phyloP scores from a whole-genome alignment of 129 eudicot genomes.

The Flaveria sonorensis region DNA sequence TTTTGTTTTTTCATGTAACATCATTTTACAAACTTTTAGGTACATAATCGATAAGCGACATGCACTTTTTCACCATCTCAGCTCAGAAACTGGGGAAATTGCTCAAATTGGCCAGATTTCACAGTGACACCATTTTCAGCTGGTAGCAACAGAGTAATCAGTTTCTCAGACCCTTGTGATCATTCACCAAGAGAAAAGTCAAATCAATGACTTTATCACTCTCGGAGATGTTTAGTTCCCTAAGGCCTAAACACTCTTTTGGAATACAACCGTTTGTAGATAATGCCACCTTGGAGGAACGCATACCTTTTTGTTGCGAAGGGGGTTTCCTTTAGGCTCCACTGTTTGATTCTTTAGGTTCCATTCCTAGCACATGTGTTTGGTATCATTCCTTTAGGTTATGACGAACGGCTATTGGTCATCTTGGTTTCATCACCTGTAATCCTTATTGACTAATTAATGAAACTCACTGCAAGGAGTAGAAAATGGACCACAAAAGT shows the following conservation, averaged over 20 bases:
- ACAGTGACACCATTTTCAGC: constrained; percentile 60
- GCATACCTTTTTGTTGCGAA: constrained; percentile 76
- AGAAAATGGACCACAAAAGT: constrained; percentile 45
- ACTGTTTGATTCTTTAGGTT: constrained; percentile 64
- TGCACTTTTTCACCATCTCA: constrained; percentile 69
- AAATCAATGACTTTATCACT: constrained; percentile 75
- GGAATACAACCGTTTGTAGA: constrained; percentile 67
- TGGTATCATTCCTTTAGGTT: constrained; percentile 58
- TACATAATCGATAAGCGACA: constrained; percentile 75
- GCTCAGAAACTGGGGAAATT: constrained; percentile 79
- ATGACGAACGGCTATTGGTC: constrained; percentile 64
- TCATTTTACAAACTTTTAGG: constrained; percentile 38
- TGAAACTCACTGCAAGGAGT: constrained; percentile 58
- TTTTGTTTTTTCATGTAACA: neutral
- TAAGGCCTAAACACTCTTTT: constrained; percentile 58
- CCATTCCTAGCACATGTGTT: constrained; percentile 65
- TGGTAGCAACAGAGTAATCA: constrained; percentile 45
- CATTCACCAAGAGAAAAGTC: constrained; percentile 67
- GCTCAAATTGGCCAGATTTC: constrained; percentile 69
- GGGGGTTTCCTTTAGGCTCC: constrained; percentile 62
- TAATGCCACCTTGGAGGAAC: constrained; percentile 80
- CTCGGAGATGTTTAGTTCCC: constrained; percentile 78
- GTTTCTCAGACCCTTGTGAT: constrained; percentile 70
- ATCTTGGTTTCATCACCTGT: constrained; percentile 68
- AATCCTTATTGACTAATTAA: constrained; percentile 54